Evolutionary conservation across 2,329 filamentous ascomycete species (phyloP).

Genomic region (Graphium sp.): DNA sequence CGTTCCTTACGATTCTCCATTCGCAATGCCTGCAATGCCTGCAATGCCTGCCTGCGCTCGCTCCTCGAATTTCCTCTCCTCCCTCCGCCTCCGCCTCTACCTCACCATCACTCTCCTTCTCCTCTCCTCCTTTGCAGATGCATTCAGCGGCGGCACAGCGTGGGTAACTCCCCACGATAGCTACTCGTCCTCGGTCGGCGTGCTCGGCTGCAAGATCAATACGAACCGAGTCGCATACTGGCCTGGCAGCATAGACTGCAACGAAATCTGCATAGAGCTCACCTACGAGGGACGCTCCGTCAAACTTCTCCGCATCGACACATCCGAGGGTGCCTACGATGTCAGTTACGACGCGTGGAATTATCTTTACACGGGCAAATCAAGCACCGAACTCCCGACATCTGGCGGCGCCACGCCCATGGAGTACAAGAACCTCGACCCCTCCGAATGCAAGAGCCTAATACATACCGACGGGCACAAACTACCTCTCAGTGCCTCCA

Average conservation of each 20-base stretch:
- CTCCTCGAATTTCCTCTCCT: too few species aligned
- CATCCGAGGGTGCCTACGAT: constrained; percentile 24
- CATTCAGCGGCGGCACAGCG: constrained; percentile 6
- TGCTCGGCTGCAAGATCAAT: constrained; percentile 33
- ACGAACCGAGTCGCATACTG: constrained; percentile 35
- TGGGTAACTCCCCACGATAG: constrained; percentile 27
- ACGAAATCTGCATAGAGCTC: constrained; percentile 23
- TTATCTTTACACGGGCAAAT: constrained; percentile 28
- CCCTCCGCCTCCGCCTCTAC: too few species aligned
- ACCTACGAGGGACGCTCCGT: constrained; percentile 8
- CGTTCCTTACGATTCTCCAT: too few species aligned
- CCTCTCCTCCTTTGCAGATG: too few species aligned
- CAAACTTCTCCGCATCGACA: constrained; percentile 11
- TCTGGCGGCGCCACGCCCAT: constrained; percentile 30
- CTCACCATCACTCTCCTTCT: too few species aligned
- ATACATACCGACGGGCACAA: constrained; percentile 22
- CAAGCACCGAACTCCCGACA: constrained; percentile 24
- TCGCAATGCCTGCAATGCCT: too few species aligned
- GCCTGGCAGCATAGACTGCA: constrained; percentile 25
- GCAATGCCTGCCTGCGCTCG: too few species aligned
- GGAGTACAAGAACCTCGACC: constrained; percentile 23
- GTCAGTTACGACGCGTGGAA: constrained; percentile 35
- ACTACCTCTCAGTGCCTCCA: constrained; percentile 26
- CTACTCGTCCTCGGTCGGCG: constrained; percentile 29
- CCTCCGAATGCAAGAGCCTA: constrained; percentile 27